Percentiles rank a stretch among this genome's conserved stretches.
These are phyloP conservation scores for Zizania latifolia DNA, from an alignment of 176 grass and related monocot genomes.

Conservation along the genomic window DNA sequence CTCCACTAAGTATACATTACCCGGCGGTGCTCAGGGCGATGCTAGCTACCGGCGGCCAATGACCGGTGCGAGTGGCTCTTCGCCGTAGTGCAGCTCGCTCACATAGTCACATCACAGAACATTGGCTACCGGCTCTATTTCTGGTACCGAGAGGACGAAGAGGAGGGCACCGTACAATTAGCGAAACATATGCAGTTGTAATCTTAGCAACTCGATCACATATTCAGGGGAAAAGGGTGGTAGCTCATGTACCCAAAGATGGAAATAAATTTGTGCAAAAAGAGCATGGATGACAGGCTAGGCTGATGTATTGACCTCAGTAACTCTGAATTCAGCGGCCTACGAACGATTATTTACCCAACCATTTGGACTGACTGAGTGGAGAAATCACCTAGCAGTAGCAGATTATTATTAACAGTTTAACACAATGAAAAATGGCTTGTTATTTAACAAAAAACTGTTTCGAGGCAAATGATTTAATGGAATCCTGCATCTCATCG, in stretches of 20 bases:
- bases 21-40: conserved; percentile 20
- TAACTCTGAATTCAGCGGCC: not conserved
- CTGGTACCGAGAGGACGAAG: conserved; percentile 33
- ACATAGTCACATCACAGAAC: too few species aligned
- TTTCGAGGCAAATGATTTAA: not conserved
- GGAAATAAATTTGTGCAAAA: not conserved
- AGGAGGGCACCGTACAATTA: not conserved
- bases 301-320: not conserved
- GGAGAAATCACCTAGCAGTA: not conserved
- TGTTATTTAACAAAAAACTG: not conserved
- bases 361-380: not conserved
- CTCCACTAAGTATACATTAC: too few species aligned
- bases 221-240: not conserved
- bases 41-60: conserved; percentile 25
- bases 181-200: not conserved
- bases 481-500: not conserved
- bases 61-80: conserved; percentile 37
- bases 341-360: not conserved
- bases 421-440: not conserved
- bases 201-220: not conserved
- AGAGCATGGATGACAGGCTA: not conserved
- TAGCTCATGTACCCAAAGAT: not conserved
- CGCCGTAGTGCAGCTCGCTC: conserved; percentile 2
- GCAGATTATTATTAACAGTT: conserved; percentile 20
- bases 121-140: conserved; percentile 16